Base-by-base conservation (phyloP, 192 early-diverging fungal species). In the Dissophora globulifera region DNA sequence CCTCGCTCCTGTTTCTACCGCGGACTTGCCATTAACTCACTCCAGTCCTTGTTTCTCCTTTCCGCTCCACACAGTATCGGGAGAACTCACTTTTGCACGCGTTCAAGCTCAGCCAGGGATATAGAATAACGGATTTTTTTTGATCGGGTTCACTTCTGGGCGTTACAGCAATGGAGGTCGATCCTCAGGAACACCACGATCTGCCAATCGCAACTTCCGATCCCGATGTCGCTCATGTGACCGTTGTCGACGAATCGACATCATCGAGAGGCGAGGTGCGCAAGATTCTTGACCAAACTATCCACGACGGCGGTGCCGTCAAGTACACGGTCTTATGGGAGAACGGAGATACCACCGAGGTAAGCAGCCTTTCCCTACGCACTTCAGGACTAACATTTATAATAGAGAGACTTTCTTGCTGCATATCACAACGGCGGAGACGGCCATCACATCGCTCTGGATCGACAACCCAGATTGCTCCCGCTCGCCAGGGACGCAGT, bases 311-410 rank as follows among this genome's bases (percentile, higher is more conserved):
- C 23, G 80, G 80, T 17, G 59, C 63, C 35, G 72, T 81, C 26
- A 62, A 52, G 42, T 81, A 81, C 42, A 69, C 60, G 20, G 70
- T 81, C 13, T 35, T 62, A 13, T 81, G 80, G 80, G 69, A 66
- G 16, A 70, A 78, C 38, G 80, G 80, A 2, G 57, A 46, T n/a
- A 78, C 60, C 49, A 71, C 80, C 17, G 68, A 81, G 67, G 80
- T 81, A 81, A 78, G 60, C 2, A n/a, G n/a, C n/a, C n/a, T n/a
- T n/a, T n/a, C n/a, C n/a, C n/a, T n/a, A n/a, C n/a, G n/a, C n/a
- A n/a, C n/a, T n/a, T n/a, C n/a, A n/a, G n/a, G n/a, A n/a, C n/a
- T n/a, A n/a, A n/a, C n/a, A n/a, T n/a, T n/a, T n/a, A n/a, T n/a
- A 52, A 30, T 5, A 52, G 8, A 31, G 50, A 17, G 16, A 52